phyloP scores from a whole-genome alignment of 2,329 filamentous ascomycete species.

The Phyllosticta citrichinensis region DNA sequence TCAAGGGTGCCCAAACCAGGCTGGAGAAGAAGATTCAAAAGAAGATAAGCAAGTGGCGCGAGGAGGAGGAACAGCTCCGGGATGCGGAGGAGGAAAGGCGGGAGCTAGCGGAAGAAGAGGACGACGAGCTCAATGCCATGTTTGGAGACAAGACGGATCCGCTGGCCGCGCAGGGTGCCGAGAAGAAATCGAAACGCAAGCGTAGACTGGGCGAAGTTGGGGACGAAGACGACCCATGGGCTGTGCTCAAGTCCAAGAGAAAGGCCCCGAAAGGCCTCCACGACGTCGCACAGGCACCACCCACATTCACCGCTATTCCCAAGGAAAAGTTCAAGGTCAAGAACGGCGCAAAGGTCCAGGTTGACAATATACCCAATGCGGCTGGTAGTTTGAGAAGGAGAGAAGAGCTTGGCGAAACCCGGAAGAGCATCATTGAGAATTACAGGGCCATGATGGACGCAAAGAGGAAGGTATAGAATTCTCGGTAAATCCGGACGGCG shows the following conservation, averaged over 20 bases:
- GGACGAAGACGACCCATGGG: slow-evolving; percentile 67
- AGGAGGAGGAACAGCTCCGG: slow-evolving; percentile 45
- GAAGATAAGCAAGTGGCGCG: slow-evolving; percentile 49
- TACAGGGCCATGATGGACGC: slow-evolving; percentile 41
- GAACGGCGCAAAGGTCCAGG: slow-evolving; percentile 54
- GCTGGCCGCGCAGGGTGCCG: slow-evolving; percentile 43
- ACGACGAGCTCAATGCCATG: slow-evolving; percentile 51
- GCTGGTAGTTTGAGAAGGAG: slow-evolving; percentile 62
- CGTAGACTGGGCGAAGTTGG: slow-evolving; percentile 41
- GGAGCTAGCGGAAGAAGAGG: slow-evolving; percentile 54
- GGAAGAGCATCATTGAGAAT: slow-evolving; percentile 60
- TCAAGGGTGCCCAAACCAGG: slow-evolving; percentile 60
- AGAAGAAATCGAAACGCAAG: slow-evolving; percentile 39
- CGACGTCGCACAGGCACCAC: slow-evolving; percentile 64
- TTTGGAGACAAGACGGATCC: slow-evolving; percentile 56
- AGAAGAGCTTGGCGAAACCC: slow-evolving; percentile 61
- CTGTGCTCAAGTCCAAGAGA: slow-evolving; percentile 49
- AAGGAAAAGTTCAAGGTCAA: slow-evolving; percentile 56
- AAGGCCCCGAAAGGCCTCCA: slow-evolving; percentile 38
- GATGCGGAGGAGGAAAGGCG: slow-evolving; percentile 71
- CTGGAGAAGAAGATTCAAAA: slow-evolving; percentile 70
- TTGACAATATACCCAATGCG: slow-evolving; percentile 57
- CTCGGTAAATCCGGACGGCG: background rate
- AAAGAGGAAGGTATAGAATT: background rate
- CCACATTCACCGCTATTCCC: slow-evolving; percentile 54